A percentile compares a stretch with the other conserved stretches of the same genome.
Conservation (phyloP, 2,329 filamentous ascomycete species). For the Fusarium avenaceum region DNA sequence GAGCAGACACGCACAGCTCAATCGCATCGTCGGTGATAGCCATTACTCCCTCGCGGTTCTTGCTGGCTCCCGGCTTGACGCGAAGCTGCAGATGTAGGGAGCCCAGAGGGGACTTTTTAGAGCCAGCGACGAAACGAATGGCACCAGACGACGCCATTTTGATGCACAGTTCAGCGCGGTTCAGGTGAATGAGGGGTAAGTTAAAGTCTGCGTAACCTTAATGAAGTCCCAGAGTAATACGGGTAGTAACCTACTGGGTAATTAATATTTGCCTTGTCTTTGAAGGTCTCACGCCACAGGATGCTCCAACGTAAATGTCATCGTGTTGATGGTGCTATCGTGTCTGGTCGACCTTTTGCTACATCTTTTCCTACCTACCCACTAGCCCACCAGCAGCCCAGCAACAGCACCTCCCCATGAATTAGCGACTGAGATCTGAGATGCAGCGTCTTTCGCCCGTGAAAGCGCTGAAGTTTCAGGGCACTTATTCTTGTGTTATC, state of each 20-base stretch:
- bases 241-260: no score
- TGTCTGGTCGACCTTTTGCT: not conserved
- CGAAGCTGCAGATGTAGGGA: constrained; percentile 73
- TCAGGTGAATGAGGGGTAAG: constrained; percentile 29
- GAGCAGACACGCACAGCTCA: constrained; percentile 75
- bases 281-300: constrained; percentile 4
- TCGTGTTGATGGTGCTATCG: not conserved
- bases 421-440: constrained; percentile 17
- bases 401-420: not conserved
- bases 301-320: constrained; percentile 3
- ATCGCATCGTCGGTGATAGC: constrained; percentile 69
- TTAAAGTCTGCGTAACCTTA: no score
- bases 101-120: constrained; percentile 60
- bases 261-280: not conserved
- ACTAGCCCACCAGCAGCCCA: no score
- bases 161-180: not conserved
- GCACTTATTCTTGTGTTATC: constrained; percentile 11
- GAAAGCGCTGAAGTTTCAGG: constrained; percentile 47
- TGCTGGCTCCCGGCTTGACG: constrained; percentile 75
- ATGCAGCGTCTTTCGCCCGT: constrained; percentile 46
- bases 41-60: constrained; percentile 71
- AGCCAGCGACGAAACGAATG: constrained; percentile 63
- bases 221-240: no score
- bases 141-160: constrained; percentile 52
- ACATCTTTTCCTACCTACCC: not conserved